phyloP scores from a whole-genome alignment of 2,329 filamentous ascomycete species.

The Verticillium nonalfalfae region DNA sequence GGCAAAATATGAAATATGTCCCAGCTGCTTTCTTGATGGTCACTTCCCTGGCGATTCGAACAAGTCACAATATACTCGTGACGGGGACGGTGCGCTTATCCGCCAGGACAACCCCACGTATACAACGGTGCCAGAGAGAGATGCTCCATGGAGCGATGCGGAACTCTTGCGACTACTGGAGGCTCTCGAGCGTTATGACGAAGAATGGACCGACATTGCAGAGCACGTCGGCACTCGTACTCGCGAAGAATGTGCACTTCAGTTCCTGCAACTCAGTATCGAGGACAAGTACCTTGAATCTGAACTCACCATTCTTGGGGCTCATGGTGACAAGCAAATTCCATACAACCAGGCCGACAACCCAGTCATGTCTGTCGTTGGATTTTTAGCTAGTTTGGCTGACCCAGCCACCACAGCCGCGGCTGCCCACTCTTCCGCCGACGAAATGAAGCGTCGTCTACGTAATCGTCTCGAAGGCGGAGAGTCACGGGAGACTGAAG shows the following conservation, averaged over 20 bases:
- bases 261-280: conserved; percentile 94
- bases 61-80: conserved; percentile 68
- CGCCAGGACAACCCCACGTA: conserved; percentile 83
- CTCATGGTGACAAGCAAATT: conserved; percentile 48
- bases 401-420: conserved; percentile 87
- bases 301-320: conserved; percentile 49
- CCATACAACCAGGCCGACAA: conserved; percentile 93
- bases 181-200: conserved; percentile 85
- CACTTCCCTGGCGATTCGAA: conserved; percentile 75
- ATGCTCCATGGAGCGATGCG: conserved; percentile 85
- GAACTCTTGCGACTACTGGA: conserved; percentile 88
- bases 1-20: conserved; percentile 81
- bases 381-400: conserved; percentile 85
- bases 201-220: conserved; percentile 91
- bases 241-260: conserved; percentile 91
- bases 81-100: neutral
- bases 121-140: conserved; percentile 69
- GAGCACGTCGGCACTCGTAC: conserved; percentile 89
- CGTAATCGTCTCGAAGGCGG: conserved; percentile 67
- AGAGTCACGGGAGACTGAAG: neutral
- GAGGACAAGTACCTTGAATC: conserved; percentile 95
- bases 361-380: conserved; percentile 92
- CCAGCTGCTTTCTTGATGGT: conserved; percentile 81
- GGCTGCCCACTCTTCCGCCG: conserved; percentile 80
- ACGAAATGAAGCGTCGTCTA: conserved; percentile 76